Evolutionary conservation across 179 eudicot species (phyloP), one percentile per base, ranked within the genome.

Genomic region (Silene vulgaris): DNA sequence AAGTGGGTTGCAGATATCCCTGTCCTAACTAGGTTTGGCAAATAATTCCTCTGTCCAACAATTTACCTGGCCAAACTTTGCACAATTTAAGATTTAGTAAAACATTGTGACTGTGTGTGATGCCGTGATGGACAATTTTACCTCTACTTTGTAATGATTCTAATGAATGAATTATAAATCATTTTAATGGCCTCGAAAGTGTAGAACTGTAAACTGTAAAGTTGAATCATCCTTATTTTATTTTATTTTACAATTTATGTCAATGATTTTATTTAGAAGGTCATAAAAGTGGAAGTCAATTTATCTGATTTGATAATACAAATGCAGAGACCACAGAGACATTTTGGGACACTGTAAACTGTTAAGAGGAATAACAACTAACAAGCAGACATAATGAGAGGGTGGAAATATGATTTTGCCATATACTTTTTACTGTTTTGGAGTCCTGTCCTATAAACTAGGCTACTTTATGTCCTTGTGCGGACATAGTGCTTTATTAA

Each of bases 1-100:
- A 64, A 64, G 69, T 64, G 40, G 29, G 17, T 64, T 64, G 32
- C 69, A 28, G 69, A 64, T 29, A 28, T 28, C 69, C 37, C 16
- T 9, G 14, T 20, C 29, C 69, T 1, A 1, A 21, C 8, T 29
- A 64, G 35, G n/a, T 28, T 16, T 28, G 6, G 69, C 40, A 9
- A 28, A 64, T 64, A 13, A 0, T 20, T 17, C 69, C 43, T 64
- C 19, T 28, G 69, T 28, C 69, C 37, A 13, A 28, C 13, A 64
- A 11, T 30, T 64, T 3, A 7, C n/a, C 1, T 29, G 37, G 19
- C 32, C 32, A 13, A 28, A 63, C 67, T 63, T 23, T 0, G 17
- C 67, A 26, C 5, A 11, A 23, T 26, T 63, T 12, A 26, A 23
- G 6, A 3, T 63, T 2, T 28, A 23, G 69, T 64, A 64, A 20